Conservation (phyloP, 352 stramenopile species). For the Globisporangium emineosum region DNA sequence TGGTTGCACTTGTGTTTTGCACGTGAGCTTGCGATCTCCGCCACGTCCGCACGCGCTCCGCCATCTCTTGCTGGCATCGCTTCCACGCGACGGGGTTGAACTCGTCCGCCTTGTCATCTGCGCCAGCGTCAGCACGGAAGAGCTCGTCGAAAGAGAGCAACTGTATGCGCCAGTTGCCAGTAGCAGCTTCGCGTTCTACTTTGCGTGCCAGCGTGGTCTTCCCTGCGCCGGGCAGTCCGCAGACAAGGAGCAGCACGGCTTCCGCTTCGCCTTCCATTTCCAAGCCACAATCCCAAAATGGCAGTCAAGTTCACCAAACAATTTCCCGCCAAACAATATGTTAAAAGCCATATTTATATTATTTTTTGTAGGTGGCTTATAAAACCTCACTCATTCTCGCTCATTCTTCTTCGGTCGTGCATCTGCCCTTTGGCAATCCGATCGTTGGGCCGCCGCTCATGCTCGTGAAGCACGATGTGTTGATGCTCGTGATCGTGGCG, state of each 20-base stretch:
- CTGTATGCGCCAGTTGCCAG: constrained; percentile 19
- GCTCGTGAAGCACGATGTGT: constrained; percentile 5
- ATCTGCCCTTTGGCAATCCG: not conserved
- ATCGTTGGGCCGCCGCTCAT: not conserved
- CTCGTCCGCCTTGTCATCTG: not conserved
- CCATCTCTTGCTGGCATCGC: constrained; percentile 46
- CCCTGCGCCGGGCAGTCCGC: constrained; percentile 60
- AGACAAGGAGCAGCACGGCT: constrained; percentile 47
- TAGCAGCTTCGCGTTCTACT: not conserved
- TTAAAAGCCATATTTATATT: constrained; percentile 3
- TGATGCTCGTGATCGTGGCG: not conserved
- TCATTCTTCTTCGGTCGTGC: not conserved
- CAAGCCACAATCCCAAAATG: not conserved
- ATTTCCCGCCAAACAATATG: not conserved
- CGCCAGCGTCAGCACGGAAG: constrained; percentile 17
- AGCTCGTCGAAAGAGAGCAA: constrained; percentile 62
- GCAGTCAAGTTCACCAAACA: not conserved
- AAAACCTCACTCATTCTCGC: not conserved
- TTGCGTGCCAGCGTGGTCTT: constrained; percentile 56
- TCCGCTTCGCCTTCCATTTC: not conserved
- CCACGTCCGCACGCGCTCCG: constrained; percentile 18
- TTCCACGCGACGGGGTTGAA: constrained; percentile 64
- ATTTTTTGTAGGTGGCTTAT: not conserved
- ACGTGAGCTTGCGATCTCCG: constrained; percentile 13
- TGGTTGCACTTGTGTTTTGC: constrained; percentile 2